Conservation (phyloP, 1,284 basidiomycete species). For the Puccinia novopanici region DNA sequence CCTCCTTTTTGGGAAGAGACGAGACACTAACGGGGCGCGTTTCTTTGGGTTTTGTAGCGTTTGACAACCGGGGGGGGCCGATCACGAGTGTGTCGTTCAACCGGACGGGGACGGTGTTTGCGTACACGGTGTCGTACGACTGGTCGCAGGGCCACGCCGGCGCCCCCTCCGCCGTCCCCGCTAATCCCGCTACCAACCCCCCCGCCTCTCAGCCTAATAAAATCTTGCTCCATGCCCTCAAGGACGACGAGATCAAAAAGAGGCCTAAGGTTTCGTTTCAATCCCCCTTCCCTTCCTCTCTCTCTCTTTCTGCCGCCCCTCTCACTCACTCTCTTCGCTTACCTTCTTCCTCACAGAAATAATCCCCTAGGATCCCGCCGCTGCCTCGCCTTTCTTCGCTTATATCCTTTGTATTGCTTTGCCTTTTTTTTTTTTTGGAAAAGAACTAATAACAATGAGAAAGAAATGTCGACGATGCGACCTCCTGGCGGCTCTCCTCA, state of each 20-base stretch:
- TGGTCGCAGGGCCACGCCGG: conserved; percentile 78
- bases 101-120: conserved; percentile 80
- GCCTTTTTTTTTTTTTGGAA: not conserved
- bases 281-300: not conserved
- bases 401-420: not conserved
- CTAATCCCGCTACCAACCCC: not conserved
- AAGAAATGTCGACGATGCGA: no score
- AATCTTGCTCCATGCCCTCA: conserved; percentile 84
- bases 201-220: conserved; percentile 69
- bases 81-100: conserved; percentile 73
- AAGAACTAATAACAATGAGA: no score
- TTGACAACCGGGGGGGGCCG: conserved; percentile 70
- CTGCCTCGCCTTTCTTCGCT: not conserved
- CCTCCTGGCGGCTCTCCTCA: no score
- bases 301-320: not conserved
- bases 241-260: conserved; percentile 62
- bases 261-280: conserved; percentile 51
- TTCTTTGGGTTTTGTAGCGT: conserved; percentile 62
- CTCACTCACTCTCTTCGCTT: not conserved
- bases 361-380: no score
- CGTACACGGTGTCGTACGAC: conserved; percentile 64
- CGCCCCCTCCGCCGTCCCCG: conserved; percentile 67
- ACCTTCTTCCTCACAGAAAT: no score
- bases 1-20: not conserved
- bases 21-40: not conserved